Percentiles rank a stretch among this genome's conserved stretches.
Conservation (phyloP, 306 rosid genomes). For the Prunus armeniaca region DNA sequence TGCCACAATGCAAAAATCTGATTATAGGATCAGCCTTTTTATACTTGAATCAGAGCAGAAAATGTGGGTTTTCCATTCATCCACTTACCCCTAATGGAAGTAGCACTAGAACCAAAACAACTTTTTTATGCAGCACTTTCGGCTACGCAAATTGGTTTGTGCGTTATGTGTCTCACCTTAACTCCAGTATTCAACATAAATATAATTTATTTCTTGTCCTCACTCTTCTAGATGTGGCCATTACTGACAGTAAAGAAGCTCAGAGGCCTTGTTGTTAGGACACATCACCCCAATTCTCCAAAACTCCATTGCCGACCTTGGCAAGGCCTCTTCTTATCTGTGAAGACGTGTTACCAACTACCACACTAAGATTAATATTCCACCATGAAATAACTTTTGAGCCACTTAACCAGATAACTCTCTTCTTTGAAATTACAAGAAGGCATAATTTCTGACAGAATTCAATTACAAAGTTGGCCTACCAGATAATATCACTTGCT, state of each 20-base stretch:
- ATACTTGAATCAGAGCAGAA: conserved; percentile 21
- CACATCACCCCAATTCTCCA: conserved; percentile 29
- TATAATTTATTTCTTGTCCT: not conserved
- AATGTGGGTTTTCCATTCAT: conserved; percentile 36
- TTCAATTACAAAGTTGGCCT: not conserved
- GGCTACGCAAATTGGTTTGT: not conserved
- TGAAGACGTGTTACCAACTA: not conserved
- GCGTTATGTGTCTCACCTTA: conserved; percentile 12
- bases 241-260: conserved; percentile 16
- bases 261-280: conserved; percentile 16
- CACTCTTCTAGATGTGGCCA: conserved; percentile 20
- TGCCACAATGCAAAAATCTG: not conserved
- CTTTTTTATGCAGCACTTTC: conserved; percentile 32
- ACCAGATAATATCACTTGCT: too few relatives aligned
- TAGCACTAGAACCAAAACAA: conserved; percentile 39
- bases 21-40: conserved; percentile 19
- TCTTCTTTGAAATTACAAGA: too few relatives aligned
- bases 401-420: not conserved
- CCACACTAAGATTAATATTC: not conserved
- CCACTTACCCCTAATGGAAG: conserved; percentile 43
- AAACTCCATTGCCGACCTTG: conserved; percentile 13
- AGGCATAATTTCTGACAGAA: not conserved
- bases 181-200: conserved; percentile 8
- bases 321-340: not conserved
- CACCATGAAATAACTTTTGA: not conserved